These are phyloP conservation scores for Epichloe sibirici DNA, from an alignment of 2,329 filamentous ascomycete species.

Conservation along the genomic window DNA sequence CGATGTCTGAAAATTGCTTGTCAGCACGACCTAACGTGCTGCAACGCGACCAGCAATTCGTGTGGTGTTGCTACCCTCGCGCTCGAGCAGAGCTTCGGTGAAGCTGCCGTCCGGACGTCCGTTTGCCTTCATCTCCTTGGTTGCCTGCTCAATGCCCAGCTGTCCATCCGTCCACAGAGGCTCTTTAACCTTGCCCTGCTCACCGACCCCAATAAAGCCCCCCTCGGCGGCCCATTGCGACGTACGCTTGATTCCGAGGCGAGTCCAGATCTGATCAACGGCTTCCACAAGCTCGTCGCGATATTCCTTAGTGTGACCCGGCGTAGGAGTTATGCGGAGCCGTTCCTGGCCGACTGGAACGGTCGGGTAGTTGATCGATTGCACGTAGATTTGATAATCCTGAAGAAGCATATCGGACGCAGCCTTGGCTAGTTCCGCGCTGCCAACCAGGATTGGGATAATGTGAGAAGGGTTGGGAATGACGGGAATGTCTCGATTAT, in stretches of 20 bases:
- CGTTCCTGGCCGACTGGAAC: constrained; percentile 97
- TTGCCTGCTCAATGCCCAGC: constrained; percentile 60
- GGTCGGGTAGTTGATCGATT: constrained; percentile 98
- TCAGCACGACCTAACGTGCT: constrained; percentile 8
- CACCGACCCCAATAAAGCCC: constrained; percentile 89
- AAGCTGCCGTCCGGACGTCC: constrained; percentile 26
- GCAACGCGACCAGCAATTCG: constrained; percentile 18
- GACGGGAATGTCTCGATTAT: constrained; percentile 75
- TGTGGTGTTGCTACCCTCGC: constrained; percentile 29
- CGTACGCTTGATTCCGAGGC: constrained; percentile 83
- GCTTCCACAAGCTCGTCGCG: constrained; percentile 77
- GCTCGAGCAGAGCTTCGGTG: constrained; percentile 48
- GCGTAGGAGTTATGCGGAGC: constrained; percentile 89
- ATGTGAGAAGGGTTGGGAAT: constrained; percentile 98
- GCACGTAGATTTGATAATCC: constrained; percentile 90
- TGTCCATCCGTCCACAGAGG: constrained; percentile 91
- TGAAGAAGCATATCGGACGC: constrained; percentile 86
- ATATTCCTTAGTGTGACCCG: constrained; percentile 75
- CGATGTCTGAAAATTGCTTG: neutral
- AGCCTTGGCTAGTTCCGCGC: constrained; percentile 81
- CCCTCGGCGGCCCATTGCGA: constrained; percentile 84
- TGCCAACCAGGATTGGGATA: constrained; percentile 83
- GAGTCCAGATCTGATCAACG: constrained; percentile 76
- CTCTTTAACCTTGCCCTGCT: constrained; percentile 46
- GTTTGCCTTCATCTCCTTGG: constrained; percentile 46